phyloP scores from a whole-genome alignment of 2,329 filamentous ascomycete species.

The Pyrenophora tritici-repentis region DNA sequence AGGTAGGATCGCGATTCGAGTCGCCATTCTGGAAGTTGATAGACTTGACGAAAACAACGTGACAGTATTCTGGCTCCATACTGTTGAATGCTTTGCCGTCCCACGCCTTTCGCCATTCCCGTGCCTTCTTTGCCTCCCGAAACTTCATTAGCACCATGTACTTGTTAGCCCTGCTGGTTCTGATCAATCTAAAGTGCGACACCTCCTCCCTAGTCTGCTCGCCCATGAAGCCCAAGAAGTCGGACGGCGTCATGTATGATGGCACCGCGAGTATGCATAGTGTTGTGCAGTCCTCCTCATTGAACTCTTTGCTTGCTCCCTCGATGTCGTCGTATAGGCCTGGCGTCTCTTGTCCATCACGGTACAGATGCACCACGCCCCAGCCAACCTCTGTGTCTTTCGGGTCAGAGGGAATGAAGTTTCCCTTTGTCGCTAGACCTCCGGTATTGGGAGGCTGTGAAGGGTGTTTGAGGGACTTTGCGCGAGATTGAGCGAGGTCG shows the following conservation, averaged over 20 bases:
- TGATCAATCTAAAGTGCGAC: constrained; percentile 91
- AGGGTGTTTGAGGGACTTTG: constrained; percentile 48
- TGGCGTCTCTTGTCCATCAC: constrained; percentile 77
- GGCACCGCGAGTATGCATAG: constrained; percentile 94
- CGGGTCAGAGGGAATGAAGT: constrained; percentile 72
- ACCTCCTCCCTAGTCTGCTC: constrained; percentile 84
- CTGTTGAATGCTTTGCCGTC: constrained; percentile 93
- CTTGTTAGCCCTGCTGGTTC: constrained; percentile 84
- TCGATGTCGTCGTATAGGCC: constrained; percentile 60
- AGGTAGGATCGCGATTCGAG: constrained; percentile 50
- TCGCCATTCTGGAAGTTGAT: constrained; percentile 78
- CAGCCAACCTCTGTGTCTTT: constrained; percentile 80
- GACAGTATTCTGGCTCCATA: constrained; percentile 93
- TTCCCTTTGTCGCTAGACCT: constrained; percentile 80
- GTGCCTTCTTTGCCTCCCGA: constrained; percentile 72
- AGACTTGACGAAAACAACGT: constrained; percentile 91
- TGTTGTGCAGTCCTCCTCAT: constrained; percentile 75
- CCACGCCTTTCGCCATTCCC: constrained; percentile 81
- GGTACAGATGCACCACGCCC: constrained; percentile 93
- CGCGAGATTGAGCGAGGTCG: constrained; percentile 38
- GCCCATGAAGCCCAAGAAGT: constrained; percentile 89
- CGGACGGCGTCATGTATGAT: constrained; percentile 87
- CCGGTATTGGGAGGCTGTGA: constrained; percentile 48
- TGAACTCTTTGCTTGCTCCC: constrained; percentile 42
- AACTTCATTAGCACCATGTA: constrained; percentile 98